phyloP scores from a whole-genome alignment of 2,329 filamentous ascomycete genomes.

The Fusarium sp. region DNA sequence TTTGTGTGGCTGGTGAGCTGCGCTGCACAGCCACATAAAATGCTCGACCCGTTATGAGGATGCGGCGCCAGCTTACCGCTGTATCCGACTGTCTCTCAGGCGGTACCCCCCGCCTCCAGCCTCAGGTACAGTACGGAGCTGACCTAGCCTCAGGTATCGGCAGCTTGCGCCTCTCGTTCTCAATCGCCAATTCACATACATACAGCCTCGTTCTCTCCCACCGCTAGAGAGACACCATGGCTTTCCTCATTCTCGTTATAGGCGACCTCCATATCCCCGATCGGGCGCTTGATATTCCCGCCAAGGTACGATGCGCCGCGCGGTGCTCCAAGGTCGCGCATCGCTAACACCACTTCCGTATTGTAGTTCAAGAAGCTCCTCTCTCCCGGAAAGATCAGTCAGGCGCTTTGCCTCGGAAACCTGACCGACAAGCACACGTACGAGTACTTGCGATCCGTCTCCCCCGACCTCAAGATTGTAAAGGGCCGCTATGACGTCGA shows the following conservation, averaged over 20 bases:
- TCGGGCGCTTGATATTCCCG: conserved; percentile 87
- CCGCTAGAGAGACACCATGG: conserved; percentile 67
- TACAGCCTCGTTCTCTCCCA: conserved; percentile 38
- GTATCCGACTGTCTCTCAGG: conserved; percentile 44
- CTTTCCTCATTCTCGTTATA: conserved; percentile 89
- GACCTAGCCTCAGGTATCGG: conserved; percentile 42
- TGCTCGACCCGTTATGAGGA: conserved; percentile 38
- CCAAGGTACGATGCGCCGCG: conserved; percentile 71
- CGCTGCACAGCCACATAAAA: conserved; percentile 25
- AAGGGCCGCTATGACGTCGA: conserved; percentile 75
- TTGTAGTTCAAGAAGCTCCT: conserved; percentile 85
- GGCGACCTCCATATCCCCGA: conserved; percentile 95
- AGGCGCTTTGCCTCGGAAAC: conserved; percentile 83
- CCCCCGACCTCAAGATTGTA: conserved; percentile 77
- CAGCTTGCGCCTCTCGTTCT: conserved; percentile 38
- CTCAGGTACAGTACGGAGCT: conserved; percentile 26
- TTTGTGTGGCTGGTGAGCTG: conserved; percentile 7
- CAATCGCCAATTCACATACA: conserved; percentile 33
- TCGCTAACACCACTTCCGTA: conserved; percentile 39
- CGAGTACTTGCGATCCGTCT: conserved; percentile 80
- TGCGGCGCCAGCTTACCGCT: conserved; percentile 43
- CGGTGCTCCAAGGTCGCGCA: conserved; percentile 27
- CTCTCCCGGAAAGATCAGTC: conserved; percentile 83
- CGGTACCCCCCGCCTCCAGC: conserved; percentile 49
- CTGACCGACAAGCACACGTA: conserved; percentile 83